These are phyloP conservation scores for Nannochloropsis oceanica DNA, from an alignment of 108 stramenopile species.

Conservation along the genomic window DNA sequence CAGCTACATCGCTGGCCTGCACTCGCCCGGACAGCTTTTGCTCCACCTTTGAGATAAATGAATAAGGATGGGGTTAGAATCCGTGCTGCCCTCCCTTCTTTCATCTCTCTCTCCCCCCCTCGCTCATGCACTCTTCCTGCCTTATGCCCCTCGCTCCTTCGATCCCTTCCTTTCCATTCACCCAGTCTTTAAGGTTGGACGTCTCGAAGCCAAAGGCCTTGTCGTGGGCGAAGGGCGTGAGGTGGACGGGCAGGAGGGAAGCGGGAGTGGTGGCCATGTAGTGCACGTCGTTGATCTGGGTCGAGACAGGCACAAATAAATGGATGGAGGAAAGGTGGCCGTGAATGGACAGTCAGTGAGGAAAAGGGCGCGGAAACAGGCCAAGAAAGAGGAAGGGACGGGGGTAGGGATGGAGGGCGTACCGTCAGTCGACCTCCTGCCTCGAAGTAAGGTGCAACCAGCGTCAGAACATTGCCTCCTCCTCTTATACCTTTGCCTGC, in stretches of 20 bases:
- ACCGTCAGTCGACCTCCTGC: conserved; percentile 32
- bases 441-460: conserved; percentile 29
- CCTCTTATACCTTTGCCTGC: background rate
- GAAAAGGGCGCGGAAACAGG: too few relatives aligned
- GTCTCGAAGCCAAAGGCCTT: conserved; percentile 33
- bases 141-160: background rate
- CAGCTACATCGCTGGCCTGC: background rate
- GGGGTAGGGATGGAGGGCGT: background rate
- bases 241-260: conserved; percentile 13
- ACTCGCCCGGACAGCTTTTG: conserved; percentile 21
- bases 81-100: background rate
- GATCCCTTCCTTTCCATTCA: background rate
- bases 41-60: background rate
- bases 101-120: background rate
- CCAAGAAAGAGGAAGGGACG: background rate
- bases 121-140: background rate
- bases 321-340: background rate
- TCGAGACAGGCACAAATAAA: background rate
- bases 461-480: conserved; percentile 1
- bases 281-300: conserved; percentile 16
- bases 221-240: conserved; percentile 38
- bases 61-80: background rate
- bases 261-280: conserved; percentile 9
- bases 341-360: too few relatives aligned
- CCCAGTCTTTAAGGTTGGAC: conserved; percentile 29